Conservation (phyloP, 345 rosid species). For the Rhizophora mangle region DNA sequence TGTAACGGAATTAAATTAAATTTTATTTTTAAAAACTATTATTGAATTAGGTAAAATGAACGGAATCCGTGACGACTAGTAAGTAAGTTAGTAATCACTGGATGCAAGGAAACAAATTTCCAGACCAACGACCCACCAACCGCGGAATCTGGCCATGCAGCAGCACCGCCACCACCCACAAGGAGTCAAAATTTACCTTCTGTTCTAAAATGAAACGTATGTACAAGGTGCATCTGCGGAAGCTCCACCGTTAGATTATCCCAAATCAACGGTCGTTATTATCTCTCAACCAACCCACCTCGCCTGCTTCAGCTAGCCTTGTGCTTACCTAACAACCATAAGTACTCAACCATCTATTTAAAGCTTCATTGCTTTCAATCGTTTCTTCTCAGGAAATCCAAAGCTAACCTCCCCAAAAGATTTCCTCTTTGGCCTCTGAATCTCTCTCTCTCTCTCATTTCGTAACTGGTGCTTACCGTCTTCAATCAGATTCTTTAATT, state of each 20-base stretch:
- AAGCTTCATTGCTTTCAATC: no score
- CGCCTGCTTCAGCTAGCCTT: conserved; percentile 8
- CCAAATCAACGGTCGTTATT: conserved; percentile 9
- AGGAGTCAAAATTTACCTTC: conserved; percentile 17
- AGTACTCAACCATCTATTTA: no score
- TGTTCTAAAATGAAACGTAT: neutral
- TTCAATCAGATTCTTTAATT: neutral
- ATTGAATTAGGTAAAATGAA: no score
- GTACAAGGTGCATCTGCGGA: neutral
- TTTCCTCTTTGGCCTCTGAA: no score
- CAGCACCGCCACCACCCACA: neutral
- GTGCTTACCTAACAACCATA: conserved; percentile 19
- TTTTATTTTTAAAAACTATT: no score
- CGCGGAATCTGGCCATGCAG: conserved; percentile 9
- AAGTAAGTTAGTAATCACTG: no score
- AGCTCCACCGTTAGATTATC: conserved; percentile 3
- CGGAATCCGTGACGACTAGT: no score
- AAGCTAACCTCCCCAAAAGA: no score
- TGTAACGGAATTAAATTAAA: no score
- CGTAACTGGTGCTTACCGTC: neutral
- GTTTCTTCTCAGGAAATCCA: no score
- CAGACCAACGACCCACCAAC: conserved; percentile 9
- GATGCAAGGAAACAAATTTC: no score
- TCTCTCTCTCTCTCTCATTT: no score
- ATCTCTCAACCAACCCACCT: conserved; percentile 25